These are phyloP conservation scores for Escallonia rubra DNA, from an alignment of 129 eudicot species.

Conservation along the genomic window DNA sequence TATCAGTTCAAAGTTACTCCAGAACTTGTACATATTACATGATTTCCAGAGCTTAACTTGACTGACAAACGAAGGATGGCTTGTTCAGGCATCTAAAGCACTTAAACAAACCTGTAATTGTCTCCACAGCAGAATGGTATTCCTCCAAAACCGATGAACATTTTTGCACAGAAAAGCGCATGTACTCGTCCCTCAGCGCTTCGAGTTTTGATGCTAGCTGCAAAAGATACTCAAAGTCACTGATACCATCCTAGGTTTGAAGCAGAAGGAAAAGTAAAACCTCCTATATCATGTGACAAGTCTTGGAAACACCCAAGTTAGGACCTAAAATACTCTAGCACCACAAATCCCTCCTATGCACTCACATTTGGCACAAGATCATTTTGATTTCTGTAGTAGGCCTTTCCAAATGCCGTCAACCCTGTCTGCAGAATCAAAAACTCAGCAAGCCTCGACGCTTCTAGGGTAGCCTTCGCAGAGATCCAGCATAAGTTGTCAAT, in stretches of 20 bases:
- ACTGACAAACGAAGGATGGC: conserved; percentile 1
- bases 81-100: conserved; percentile 1
- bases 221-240: conserved; percentile 4
- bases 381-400: conserved; percentile 52
- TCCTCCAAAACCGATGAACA: conserved; percentile 66
- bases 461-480: conserved; percentile 69
- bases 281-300: no score
- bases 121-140: conserved; percentile 74
- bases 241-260: background rate
- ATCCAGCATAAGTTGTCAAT: conserved; percentile 90
- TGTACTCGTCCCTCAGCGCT: conserved; percentile 91
- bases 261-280: no score
- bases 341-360: background rate
- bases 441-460: conserved; percentile 76
- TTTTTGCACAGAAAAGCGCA: conserved; percentile 81
- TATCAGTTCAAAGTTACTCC: background rate
- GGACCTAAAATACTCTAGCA: background rate
- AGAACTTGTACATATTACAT: background rate
- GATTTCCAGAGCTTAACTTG: background rate
- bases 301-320: no score
- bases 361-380: conserved; percentile 92
- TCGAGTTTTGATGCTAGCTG: conserved; percentile 89
- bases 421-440: conserved; percentile 77
- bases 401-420: conserved; percentile 89
- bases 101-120: conserved; percentile 57